Conservation (phyloP, 805 yeast species). For the Scheffersomyces coipomensis region DNA sequence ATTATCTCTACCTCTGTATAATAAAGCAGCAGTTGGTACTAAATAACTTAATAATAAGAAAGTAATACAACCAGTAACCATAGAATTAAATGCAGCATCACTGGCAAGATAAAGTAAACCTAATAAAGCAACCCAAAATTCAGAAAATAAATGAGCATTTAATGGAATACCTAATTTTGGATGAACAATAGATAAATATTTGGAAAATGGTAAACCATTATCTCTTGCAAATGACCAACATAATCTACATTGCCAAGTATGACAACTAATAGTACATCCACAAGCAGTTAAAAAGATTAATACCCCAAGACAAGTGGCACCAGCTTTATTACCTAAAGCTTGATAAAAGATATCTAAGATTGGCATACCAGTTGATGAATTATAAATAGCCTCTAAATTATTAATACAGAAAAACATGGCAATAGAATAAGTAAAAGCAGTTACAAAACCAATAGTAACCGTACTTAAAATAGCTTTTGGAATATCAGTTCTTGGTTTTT, state of each 20-base stretch:
- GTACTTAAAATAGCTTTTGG: constrained; percentile 41
- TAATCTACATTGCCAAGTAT: constrained; percentile 44
- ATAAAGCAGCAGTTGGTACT: constrained; percentile 34
- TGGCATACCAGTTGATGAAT: constrained; percentile 34
- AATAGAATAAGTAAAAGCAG: constrained; percentile 37
- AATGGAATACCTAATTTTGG: constrained; percentile 38
- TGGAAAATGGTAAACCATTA: constrained; percentile 42
- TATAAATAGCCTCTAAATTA: constrained; percentile 28
- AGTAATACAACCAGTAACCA: constrained; percentile 33
- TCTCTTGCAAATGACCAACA: constrained; percentile 45
- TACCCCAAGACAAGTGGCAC: constrained; percentile 35
- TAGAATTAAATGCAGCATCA: constrained; percentile 39
- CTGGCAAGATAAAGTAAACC: constrained; percentile 37
- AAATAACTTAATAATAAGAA: constrained; percentile 34
- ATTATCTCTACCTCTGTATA: constrained; percentile 35
- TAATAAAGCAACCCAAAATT: constrained; percentile 30
- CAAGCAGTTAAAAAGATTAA: constrained; percentile 33
- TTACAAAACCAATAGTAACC: constrained; percentile 38
- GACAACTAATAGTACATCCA: constrained; percentile 39
- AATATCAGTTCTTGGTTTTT: constrained; percentile 34
- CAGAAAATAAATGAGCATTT: constrained; percentile 38
- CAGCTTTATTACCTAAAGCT: constrained; percentile 31
- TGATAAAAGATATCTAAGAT: constrained; percentile 41
- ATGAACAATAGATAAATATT: constrained; percentile 34
- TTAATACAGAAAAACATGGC: constrained; percentile 39